Evolutionary conservation across 305 asterid species (phyloP), one percentile per base, ranked within the genome.

Genomic region (Fraxinus velutina): DNA sequence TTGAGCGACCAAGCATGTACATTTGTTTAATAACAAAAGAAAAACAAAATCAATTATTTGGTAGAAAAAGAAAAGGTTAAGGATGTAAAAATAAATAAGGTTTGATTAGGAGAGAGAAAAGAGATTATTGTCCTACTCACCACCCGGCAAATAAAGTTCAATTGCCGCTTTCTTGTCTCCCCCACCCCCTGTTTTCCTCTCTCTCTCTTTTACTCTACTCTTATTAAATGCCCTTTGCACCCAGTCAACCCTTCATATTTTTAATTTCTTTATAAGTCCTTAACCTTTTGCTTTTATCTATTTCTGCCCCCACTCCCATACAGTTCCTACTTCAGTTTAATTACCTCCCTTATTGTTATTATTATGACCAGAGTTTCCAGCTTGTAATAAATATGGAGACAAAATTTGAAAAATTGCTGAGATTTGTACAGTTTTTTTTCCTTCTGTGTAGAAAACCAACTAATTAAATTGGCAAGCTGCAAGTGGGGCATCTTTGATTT

Each of bases 141-240:
- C 66, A 76, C 76, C 80, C 88, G 89, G 85, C 90, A 88, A 75
- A 82, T 79, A 24, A 79, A 83, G 86, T 86, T 75, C 79, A 75
- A 80, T 57, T 86, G 88, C 85, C 89, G 90, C 88, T 88, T 84
- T 88, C 86, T 80, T 88, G 90, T 88, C 88, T 78, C 90, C 90
- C 74, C 74, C 12, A 76, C 82, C 86, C 30, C 82, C 88, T 44
- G 57, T 47, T 47, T 13, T 13, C 55, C 52, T 2, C 5, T 44
- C 55, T 44, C 57, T 13, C 57, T 47, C 57, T 47, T 7, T 36
- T 8, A 7, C 44, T 39, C 15, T 39, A 39, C 50, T 39, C 50
- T 9, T 1, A 27, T 27, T 44, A 47, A 47, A 47, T 47, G 57
- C 17, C 17, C 19, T 13, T 47, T 50, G 19, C 39, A 68, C 74